Base-by-base conservation (phyloP, 352 stramenopile species). In the Globisporangium megalacanthum region DNA sequence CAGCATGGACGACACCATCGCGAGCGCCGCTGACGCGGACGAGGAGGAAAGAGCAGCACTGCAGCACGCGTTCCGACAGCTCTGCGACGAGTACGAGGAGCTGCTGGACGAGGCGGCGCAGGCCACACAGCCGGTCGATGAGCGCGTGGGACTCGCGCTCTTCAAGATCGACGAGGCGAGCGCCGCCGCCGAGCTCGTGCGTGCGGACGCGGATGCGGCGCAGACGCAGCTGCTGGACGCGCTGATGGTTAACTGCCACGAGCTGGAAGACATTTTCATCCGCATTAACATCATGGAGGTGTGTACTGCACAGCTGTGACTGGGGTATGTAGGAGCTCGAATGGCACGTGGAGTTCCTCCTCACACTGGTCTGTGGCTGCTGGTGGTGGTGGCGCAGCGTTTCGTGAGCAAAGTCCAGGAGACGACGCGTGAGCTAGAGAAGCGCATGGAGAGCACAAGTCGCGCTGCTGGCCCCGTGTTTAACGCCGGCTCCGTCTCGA, bases 151-250 rank as follows among this genome's bases (percentile, higher is more conserved):
- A 0, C 65, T 92, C 31, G 79, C 80, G 41, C 69, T 91, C 13
- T 92, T 91, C 61, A 92, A 91, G 68, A 88, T 91, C 53, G 83
- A 92, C 59, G 79, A 92, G 61, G 78, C 78, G 3, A 83, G 66
- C 20, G 74, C 70, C 3, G 73, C 70, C 17, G 58, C 77, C 11
- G 80, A 88, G 45, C 36, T 62, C 33, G 52, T 91, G 63, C 77
- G 69, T 44, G 61, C 70, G 56, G 80, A 90, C 45, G 69, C 76
- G 29, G 65, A 69, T 45, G 70, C 78, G 52, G 59, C 70, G 17
- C 74, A 88, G 19, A 59, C 77, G 41, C 57, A 75, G 47, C 58
- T 90, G 35, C 64, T 91, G 61, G 64, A 66, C 14, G 68, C 79
- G 44, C 68, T 93, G 31, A 33, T 89, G 39, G 70, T 57, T 49